Percentiles rank a stretch among this genome's conserved stretches.
Conservation (phyloP, 164 flowering plant genomes). For the Sedum album region DNA sequence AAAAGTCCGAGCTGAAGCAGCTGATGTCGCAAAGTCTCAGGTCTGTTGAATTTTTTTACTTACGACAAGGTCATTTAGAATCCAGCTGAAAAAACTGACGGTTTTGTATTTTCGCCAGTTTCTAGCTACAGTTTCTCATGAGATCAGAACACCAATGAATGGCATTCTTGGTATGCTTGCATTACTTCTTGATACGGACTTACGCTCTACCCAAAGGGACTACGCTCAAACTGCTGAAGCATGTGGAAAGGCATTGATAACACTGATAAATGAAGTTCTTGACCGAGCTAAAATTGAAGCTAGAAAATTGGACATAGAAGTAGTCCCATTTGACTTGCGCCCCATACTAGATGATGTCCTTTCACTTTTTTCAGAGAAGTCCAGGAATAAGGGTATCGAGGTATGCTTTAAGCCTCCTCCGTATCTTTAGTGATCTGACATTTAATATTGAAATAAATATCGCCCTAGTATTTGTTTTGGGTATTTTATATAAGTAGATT, state of each 20-base stretch:
- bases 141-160: constrained; percentile 96
- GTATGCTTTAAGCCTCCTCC: constrained; percentile 23
- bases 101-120: constrained; percentile 45
- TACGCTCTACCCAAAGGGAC: constrained; percentile 65
- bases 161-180: constrained; percentile 94
- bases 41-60: constrained; percentile 18
- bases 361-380: constrained; percentile 77
- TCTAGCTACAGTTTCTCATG: constrained; percentile 96
- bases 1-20: constrained; percentile 87
- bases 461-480: neutral
- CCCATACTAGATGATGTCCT: constrained; percentile 81
- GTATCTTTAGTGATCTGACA: neutral
- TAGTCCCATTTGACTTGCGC: constrained; percentile 66
- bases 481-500: neutral
- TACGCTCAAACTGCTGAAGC: constrained; percentile 90
- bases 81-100: neutral
- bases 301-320: constrained; percentile 78
- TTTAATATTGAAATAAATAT: neutral
- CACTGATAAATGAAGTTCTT: constrained; percentile 84
- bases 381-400: constrained; percentile 77
- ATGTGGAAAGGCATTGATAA: constrained; percentile 78
- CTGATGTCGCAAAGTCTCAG: constrained; percentile 96
- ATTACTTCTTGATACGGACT: constrained; percentile 71
- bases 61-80: neutral
- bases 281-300: constrained; percentile 96